These are phyloP conservation scores for Tuber aestivum DNA, from an alignment of 495 filamentous ascomycete genomes.

Conservation along the genomic window DNA sequence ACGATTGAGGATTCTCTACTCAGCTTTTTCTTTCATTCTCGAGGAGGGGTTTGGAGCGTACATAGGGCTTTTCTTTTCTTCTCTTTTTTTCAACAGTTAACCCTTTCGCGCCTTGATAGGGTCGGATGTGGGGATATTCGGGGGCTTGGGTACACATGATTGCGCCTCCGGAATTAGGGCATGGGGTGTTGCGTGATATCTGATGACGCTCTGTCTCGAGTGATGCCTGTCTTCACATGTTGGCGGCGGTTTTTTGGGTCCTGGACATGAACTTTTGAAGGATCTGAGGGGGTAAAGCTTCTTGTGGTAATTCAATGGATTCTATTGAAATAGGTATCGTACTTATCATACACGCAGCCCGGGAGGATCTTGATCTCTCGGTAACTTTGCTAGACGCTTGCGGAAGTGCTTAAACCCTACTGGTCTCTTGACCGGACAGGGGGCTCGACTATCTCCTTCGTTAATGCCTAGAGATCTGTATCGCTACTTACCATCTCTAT, in stretches of 20 bases:
- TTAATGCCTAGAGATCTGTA: not conserved
- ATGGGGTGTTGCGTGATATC: not conserved
- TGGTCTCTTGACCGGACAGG: not conserved
- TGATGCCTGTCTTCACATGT: not conserved
- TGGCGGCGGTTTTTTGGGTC: not conserved
- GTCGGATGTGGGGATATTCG: not conserved
- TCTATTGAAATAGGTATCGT: not conserved
- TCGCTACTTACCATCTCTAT: not conserved
- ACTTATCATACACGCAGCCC: not conserved
- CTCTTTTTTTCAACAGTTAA: not conserved
- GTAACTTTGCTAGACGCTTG: not conserved
- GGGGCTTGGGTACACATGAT: not conserved
- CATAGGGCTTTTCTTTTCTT: not conserved
- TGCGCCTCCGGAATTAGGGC: not conserved
- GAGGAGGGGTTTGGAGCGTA: not conserved
- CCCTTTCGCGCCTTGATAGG: not conserved
- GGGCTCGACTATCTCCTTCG: not conserved
- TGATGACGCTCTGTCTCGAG: not conserved
- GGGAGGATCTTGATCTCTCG: not conserved
- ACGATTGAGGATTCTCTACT: not conserved
- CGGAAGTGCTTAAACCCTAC: not conserved
- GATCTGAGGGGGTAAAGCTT: not conserved
- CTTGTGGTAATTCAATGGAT: not conserved
- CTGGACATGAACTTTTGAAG: not conserved
- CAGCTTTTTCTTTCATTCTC: not conserved